Base-by-base conservation (phyloP, 257 asterid species). In the Ligustrum vulgare region DNA sequence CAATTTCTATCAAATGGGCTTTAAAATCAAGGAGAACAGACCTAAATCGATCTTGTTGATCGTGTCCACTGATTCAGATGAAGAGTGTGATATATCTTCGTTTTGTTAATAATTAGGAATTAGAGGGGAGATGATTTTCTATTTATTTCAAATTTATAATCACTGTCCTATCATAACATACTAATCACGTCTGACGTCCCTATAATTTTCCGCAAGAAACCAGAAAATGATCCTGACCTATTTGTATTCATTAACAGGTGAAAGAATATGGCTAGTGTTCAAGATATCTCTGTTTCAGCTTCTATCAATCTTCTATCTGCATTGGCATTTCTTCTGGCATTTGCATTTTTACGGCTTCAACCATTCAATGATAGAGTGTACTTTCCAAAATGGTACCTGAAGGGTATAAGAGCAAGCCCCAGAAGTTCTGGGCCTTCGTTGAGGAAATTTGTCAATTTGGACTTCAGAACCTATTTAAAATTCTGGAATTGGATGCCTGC, bases 401-500 rank as follows among this genome's bases (percentile, higher is more conserved):
- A 85, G 85, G 96, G 94, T 28, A 86, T 82, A 84, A 84, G 95
- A 77, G 89, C 87, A 28, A 86, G 89, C 75, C 93, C 97, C 1
- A 82, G 76, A 77, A 74, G 80, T 47, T 81, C 89, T 0, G 96
- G 93, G 8, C 74, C 87, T 36, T 20, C 67, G 33, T 74, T 82
- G 77, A 84, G 67, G 69, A 87, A 83, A 36, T 77, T 88, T 54
- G 87, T 89, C 66, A 89, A 91, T 67, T 65, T 86, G 75, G 91
- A 91, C 73, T 69, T 75, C 72, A 82, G 77, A 64, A 76, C 84
- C 16, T 89, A 90, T 79, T 60, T 93, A 70, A 87, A 72, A 73
- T 93, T 91, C 80, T 91, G 92, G 93, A 86, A 78, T 69, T 93
- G 98, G 98, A 93, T 91, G 96, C 91, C 91, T 67, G 97, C 91